Evolutionary conservation across 1,284 basidiomycete genomes (phyloP), one percentile per base, ranked within the genome.

Genomic region (Phlebopus sp.): DNA sequence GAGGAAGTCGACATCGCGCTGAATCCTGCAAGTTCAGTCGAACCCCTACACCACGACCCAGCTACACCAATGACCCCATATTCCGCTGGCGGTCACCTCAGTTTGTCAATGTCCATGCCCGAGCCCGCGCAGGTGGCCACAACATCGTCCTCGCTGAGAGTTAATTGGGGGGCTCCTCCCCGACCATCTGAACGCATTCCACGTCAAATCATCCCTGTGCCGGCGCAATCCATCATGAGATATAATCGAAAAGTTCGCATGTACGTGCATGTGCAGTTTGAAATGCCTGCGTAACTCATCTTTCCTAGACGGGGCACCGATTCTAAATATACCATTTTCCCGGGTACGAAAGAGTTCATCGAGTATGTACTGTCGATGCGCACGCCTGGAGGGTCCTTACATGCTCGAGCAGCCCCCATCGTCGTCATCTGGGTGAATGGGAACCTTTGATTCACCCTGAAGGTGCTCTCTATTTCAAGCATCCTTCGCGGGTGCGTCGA

Each of bases 391-490:
- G 21, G 9, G 2, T 15, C 15, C 8, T 29, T 14, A 35, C 18
- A 32, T 7, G 14, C 30, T 7, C 27, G 25, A 25, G 14, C 5
- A 37, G 34, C 32, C 27, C 38, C 5, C 23, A 41, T 13, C 23
- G 23, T 29, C 21, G 17, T 21, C 36, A 29, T 18, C 15, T 46
- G 10, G 15, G 19, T 27, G 29, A 15, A 15, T 53, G 52, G 52
- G 31, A 42, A 23, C 13, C 40, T n/a, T 47, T 40, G 30, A 42
- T 42, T 13, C 49, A 50, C 18, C 49, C 44, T 7, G 51, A 50
- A 37, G 51, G 49, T 10, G 48, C 49, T 13, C 31, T 47, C n/a
- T 52, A 52, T 18, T 52, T 52, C 51, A 44, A 19, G 11, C 36
- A 48, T n/a, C 27, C 29, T 14, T 19, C 21, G 9, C 21, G 31